phyloP scores from a whole-genome alignment of 2,329 filamentous ascomycete species.

The Dothideomycetes sp. region DNA sequence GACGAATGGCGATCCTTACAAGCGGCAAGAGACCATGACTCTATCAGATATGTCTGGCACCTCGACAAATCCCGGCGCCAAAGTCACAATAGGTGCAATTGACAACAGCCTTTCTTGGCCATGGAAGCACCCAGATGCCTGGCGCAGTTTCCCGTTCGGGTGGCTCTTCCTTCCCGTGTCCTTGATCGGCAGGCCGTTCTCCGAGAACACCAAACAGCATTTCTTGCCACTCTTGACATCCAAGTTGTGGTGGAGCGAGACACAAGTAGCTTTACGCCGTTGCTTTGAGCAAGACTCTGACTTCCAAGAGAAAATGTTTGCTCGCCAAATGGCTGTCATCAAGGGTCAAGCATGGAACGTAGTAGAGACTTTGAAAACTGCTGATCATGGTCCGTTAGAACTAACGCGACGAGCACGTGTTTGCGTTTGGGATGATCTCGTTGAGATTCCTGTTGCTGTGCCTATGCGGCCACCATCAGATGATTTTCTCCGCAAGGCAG shows the following conservation, averaged over 20 bases:
- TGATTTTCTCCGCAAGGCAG: conserved; percentile 61
- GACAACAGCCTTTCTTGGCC: conserved; percentile 98
- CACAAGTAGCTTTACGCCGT: conserved; percentile 70
- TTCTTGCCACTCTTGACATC: conserved; percentile 94
- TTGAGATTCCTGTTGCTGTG: conserved; percentile 89
- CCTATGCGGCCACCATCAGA: conserved; percentile 75
- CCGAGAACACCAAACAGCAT: conserved; percentile 82
- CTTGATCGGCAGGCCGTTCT: conserved; percentile 91
- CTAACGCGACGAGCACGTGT: conserved; percentile 82
- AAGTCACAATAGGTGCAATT: conserved; percentile 67
- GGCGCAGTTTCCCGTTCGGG: conserved; percentile 87
- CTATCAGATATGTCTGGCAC: conserved; percentile 45
- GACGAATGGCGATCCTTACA: conserved; percentile 18
- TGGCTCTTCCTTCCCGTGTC: conserved; percentile 97
- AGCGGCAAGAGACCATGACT: conserved; percentile 71
- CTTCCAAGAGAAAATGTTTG: conserved; percentile 98
- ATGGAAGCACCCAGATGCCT: conserved; percentile 96
- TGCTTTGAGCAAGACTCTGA: conserved; percentile 89
- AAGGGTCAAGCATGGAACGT: conserved; percentile 99
- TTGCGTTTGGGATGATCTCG: conserved; percentile 95
- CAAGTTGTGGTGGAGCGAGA: conserved; percentile 94
- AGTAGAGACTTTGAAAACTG: conserved; percentile 87
- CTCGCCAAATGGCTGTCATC: conserved; percentile 96
- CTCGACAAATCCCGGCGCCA: conserved; percentile 1
- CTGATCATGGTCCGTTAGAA: conserved; percentile 86